Evolutionary conservation across 2,329 filamentous ascomycete species (phyloP), one percentile per base, ranked within the genome.

Genomic region (Hirsutella rhossiliensis): DNA sequence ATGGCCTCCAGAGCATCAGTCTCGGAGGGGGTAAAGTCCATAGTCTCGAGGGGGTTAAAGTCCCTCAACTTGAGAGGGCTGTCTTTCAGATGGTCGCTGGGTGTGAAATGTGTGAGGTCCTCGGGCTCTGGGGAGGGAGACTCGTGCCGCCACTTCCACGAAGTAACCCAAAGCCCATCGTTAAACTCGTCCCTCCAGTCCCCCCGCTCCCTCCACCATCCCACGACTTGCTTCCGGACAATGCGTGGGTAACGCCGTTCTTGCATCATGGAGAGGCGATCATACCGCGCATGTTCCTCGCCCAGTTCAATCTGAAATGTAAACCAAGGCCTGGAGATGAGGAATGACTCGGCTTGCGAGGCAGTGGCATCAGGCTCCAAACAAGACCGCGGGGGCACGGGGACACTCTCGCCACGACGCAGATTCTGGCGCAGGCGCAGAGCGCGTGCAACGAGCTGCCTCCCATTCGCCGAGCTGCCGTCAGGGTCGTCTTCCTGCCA

Each of bases 91-190:
- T n/a, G n/a, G n/a, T 31, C 19, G 20, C 13, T 30, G n/a, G 7
- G 11, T 18, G 27, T 13, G 34, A 43, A 8, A n/a, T 19, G 42
- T 4, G 34, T 2, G 11, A 43, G 17, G 12, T 43, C 34, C 19
- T 43, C 42, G 8, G 42, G 42, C 42, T 38, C 42, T 7, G 42
- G 42, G 23, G 42, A 43, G 42, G 42, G 42, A 23, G 42, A 43
- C 34, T 43, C 42, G 34, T 43, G 42, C 8, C 42, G 41, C 41
- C 41, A 43, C 32, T 43, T 43, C 41, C 41, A 43, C 11, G 18
- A 17, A 7, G 31, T 43, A 36, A 42, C 30, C n/a, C 19, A 23
- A 7, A 6, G 15, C 4, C 4, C n/a, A 3, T 13, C n/a, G 18
- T 38, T 11, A 19, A 43, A 43, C 6, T 43, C 41, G 19, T 43